Conservation (phyloP, 306 rosid species). For the Cucumis melo region DNA sequence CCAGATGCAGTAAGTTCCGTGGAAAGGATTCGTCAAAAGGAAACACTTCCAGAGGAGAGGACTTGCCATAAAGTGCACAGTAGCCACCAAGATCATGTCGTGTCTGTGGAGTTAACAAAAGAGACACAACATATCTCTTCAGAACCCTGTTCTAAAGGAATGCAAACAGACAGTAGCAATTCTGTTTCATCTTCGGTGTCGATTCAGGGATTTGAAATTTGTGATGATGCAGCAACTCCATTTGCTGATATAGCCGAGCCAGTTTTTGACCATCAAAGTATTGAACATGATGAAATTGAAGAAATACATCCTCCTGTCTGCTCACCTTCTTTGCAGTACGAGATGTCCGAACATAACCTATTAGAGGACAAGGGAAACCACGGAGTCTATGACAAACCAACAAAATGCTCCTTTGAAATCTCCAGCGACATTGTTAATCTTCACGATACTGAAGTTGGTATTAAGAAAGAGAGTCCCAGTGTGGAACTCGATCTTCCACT, state of each 20-base stretch:
- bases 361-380: slow-evolving; percentile 10
- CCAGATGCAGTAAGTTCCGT: slow-evolving; percentile 27
- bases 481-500: slow-evolving; percentile 20
- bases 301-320: slow-evolving; percentile 26
- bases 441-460: slow-evolving; percentile 21
- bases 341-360: slow-evolving; percentile 20
- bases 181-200: slow-evolving; percentile 77
- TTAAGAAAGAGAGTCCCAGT: slow-evolving; percentile 14
- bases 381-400: slow-evolving; percentile 17
- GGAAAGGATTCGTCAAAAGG: slow-evolving; percentile 30
- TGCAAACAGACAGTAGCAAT: slow-evolving; percentile 60
- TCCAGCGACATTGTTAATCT: slow-evolving; percentile 22
- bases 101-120: slow-evolving; percentile 24
- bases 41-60: slow-evolving; percentile 33
- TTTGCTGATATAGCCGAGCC: slow-evolving; percentile 44
- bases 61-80: slow-evolving; percentile 28
- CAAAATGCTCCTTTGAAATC: slow-evolving; percentile 15
- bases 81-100: slow-evolving; percentile 22
- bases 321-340: slow-evolving; percentile 21
- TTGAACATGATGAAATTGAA: slow-evolving; percentile 17
- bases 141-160: slow-evolving; percentile 49
- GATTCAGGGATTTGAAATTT: slow-evolving; percentile 64
- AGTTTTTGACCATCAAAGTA: slow-evolving; percentile 25
- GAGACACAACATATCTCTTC: slow-evolving; percentile 33
- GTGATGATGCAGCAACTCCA: slow-evolving; percentile 54